Percentiles rank a stretch among this genome's conserved stretches.
Conservation (phyloP, 768 basidiomycete genomes). For the Suillus subalutaceus region DNA sequence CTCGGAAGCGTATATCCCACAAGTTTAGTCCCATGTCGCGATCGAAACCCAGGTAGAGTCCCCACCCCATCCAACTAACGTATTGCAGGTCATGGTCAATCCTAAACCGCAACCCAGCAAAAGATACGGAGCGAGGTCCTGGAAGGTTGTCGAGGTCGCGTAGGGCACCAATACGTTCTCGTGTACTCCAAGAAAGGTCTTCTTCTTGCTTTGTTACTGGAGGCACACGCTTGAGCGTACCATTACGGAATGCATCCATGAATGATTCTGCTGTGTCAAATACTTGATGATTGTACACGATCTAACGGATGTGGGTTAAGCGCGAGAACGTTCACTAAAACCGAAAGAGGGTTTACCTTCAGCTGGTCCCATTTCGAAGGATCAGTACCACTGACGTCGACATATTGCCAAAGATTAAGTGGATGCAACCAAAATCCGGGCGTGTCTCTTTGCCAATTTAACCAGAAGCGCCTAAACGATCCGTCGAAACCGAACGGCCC, state of each 20-base stretch:
- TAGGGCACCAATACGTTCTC: conserved; percentile 41
- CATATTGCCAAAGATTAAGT: conserved; percentile 56
- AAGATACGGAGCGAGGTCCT: conserved; percentile 64
- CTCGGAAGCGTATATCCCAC: conserved; percentile 62
- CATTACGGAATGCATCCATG: conserved; percentile 53
- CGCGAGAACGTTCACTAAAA: conserved; percentile 3
- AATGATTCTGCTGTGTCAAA: conserved; percentile 53
- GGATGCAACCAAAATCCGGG: conserved; percentile 57
- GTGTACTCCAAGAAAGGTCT: conserved; percentile 48
- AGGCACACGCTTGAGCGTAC: conserved; percentile 50
- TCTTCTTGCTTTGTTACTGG: conserved; percentile 33
- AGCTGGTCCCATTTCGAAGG: conserved; percentile 53
- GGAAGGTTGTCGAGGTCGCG: conserved; percentile 65
- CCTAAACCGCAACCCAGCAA: conserved; percentile 59
- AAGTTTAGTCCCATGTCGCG: conserved; percentile 69
- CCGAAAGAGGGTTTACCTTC: conserved; percentile 37
- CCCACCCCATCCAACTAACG: conserved; percentile 71
- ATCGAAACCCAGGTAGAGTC: conserved; percentile 61
- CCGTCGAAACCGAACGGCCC: conserved; percentile 66
- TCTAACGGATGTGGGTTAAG: conserved; percentile 25
- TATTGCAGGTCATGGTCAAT: conserved; percentile 54
- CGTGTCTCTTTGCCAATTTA: conserved; percentile 50
- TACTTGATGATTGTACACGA: conserved; percentile 63
- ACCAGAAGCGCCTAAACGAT: conserved; percentile 57
- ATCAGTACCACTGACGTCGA: conserved; percentile 60